A percentile compares a stretch with the other conserved stretches of the same genome.
Evolutionary conservation across 768 basidiomycete genomes (phyloP).

Genomic region (Mycena haematopus): DNA sequence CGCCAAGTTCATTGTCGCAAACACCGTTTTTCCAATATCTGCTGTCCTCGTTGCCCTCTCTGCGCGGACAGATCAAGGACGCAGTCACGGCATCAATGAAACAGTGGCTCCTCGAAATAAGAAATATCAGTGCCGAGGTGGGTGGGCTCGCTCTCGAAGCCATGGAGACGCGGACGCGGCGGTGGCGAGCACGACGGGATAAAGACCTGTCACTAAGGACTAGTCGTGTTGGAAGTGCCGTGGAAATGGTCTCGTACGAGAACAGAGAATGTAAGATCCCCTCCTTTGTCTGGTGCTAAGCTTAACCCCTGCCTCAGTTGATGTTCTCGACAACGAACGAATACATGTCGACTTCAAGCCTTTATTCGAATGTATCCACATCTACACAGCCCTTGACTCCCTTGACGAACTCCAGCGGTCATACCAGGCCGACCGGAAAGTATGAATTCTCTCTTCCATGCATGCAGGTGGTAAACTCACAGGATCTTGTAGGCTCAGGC

Average conservation of each 20-base stretch:
- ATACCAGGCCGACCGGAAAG: conserved; percentile 98
- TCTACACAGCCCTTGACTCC: conserved; percentile 91
- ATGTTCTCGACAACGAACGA: conserved; percentile 90
- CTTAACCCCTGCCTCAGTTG: conserved; percentile 59
- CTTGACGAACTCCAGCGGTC: conserved; percentile 88
- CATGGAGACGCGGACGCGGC: conserved; percentile 83
- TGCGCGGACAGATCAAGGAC: conserved; percentile 88
- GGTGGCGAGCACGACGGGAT: conserved; percentile 86
- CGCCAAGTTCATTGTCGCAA: conserved; percentile 86
- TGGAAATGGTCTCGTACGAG: conserved; percentile 91
- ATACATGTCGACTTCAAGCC: conserved; percentile 93
- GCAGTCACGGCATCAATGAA: conserved; percentile 95
- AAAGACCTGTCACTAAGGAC: conserved; percentile 80
- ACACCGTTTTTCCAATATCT: conserved; percentile 94
- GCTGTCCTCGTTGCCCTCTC: conserved; percentile 88
- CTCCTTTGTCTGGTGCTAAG: conserved; percentile 9
- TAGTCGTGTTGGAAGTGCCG: conserved; percentile 87
- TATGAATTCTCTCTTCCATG: conserved; percentile 34
- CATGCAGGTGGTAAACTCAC: background rate
- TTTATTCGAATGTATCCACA: conserved; percentile 95
- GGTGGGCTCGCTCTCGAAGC: conserved; percentile 88
- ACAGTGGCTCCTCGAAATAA: conserved; percentile 94
- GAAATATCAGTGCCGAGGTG: conserved; percentile 86
- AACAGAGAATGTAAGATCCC: conserved; percentile 85
- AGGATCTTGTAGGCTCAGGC: conserved; percentile 81